Base-by-base conservation (phyloP, 2,329 filamentous ascomycete genomes). In the Fragosphaeria purpurea region DNA sequence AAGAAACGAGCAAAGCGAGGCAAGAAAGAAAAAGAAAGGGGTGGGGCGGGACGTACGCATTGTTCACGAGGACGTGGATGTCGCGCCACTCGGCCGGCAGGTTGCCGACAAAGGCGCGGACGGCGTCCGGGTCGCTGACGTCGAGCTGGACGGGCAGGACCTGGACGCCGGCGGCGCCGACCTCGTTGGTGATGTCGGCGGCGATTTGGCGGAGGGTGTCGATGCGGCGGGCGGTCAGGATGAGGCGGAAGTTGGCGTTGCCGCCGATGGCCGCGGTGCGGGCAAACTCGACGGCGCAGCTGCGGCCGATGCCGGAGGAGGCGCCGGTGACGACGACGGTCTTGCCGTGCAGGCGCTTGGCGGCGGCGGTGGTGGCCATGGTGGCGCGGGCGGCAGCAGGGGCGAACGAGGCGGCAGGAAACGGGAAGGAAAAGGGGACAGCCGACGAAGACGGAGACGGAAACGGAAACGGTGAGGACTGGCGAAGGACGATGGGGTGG, bases 251-350 rank as follows among this genome's bases (percentile, higher is more conserved):
- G 62, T 83, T 76, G 10, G 50, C 54, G 62, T 83, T 76, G 10
- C 52, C 54, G 30, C 50, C 53, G 50, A 82, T 76, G 7, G 88
- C 88, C 30, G 85, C 79, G 2, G 90, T 91, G 51, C 88, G 82
- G 32, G 93, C 93, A 63, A 97, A 98, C 67, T 97, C 93, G 57
- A 93, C 73, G n/a, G 91, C 93, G 13, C 79, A 85, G 59, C 78
- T 80, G 50, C 77, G 80, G 31, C 93, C 93, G 67, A 98, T 97
- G 55, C 93, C 93, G 22, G 88, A 94, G 4, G 86, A 93, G 35
- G 93, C 93, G 51, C 93, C 93, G 5, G 93, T 97, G 56, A 98
- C 79, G 51, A 97, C 69, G 53, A 97, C 75, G 5, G 89, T 97
- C 73, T 97, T 97, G 77, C 89, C 89, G 62, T 85, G 78, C 54